Base-by-base conservation (phyloP, 306 rosid species). In the Inga oerstediana region DNA sequence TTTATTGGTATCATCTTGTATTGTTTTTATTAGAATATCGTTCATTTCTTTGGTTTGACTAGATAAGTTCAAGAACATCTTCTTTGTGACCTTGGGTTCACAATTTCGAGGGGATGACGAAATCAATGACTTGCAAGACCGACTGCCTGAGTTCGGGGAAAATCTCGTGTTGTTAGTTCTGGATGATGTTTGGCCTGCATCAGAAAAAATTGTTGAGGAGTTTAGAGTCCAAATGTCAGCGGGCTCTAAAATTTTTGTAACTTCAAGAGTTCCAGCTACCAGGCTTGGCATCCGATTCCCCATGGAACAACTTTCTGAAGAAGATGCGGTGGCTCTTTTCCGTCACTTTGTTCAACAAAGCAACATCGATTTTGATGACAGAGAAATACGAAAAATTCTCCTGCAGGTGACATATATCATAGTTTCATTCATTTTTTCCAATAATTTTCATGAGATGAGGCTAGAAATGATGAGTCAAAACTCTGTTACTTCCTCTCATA, bases 131-230 rank as follows among this genome's bases (percentile, higher is more conserved):
- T 3, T 67, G 27, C 24, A 67, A 34, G 46, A 67, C 5, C 24
- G 45, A 7, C 22, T 35, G 22, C 39, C 45, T 9, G 39, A 67
- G 39, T 16, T 67, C 3, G 22, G 46, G 46, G 24, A 1, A 16
- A 16, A 35, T 67, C 27, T 32, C 2, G 51, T 70, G 11, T 9
- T 70, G 75, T n/a, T 41, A 35, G 54, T 70, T 22, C 4, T 70
- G 54, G 75, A 70, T 43, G 52, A 70, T 70, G 75, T 70, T 70
- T 41, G 52, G 32, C 75, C 75, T n/a, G 16, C 8, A 17, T 70
- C 75, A 70, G 9, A 41, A 70, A 10, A 70, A 1, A 1, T 70
- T 70, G 52, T 70, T 43, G 52, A 70, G 54, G 2, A 20, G 20
- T 43, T 43, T 9, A 41, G 52, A 7, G 27, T 12, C n/a, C 69